Evolutionary conservation across 1,284 basidiomycete genomes (phyloP), one percentile per base, ranked within the genome.

Genomic region (Boletus smithii): DNA sequence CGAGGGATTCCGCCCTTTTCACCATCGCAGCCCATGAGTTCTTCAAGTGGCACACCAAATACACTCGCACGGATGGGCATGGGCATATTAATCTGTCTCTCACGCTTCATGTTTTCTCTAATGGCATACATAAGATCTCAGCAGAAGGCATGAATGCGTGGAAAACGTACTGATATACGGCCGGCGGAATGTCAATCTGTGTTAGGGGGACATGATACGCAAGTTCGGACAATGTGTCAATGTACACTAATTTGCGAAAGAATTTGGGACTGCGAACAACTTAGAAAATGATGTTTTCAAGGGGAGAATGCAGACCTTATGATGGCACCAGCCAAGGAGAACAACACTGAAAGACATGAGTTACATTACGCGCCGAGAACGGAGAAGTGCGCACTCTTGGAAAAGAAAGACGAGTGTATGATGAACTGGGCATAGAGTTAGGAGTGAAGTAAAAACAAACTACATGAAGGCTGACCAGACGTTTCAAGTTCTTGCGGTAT

Each of bases 401-500:
- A 85, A 68, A 91, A 93, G 67, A 90, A 89, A 3, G 85, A 87
- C 1, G 90, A 85, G 60, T 93, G 90, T 2, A 92, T 84, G 53
- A 93, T 87, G 66, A 84, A 89, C 83, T 89, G 57, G 16, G 18
- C 4, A 33, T 16, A 33, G 18, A 38, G 33, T 57, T 20, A 59
- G 47, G 37, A 34, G 10, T 7, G 9, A 42, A 30, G 27, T 23
- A 7, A 2, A 17, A 41, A 29, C 5, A 32, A 44, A 24, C 0
- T 4, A 24, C 13, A 35, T 9, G 29, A 26, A 41, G 8, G 63
- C 80, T 51, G 50, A 86, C 86, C 67, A 92, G 62, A 61, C 81
- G 80, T 66, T 93, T 92, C 49, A 93, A 68, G 61, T 93, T 91
- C 72, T 93, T 93, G 45, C 91, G 79, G 62, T 91, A 93, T 66